phyloP scores from a whole-genome alignment of 1,284 basidiomycete genomes.

The Rhodotorula sp. region DNA sequence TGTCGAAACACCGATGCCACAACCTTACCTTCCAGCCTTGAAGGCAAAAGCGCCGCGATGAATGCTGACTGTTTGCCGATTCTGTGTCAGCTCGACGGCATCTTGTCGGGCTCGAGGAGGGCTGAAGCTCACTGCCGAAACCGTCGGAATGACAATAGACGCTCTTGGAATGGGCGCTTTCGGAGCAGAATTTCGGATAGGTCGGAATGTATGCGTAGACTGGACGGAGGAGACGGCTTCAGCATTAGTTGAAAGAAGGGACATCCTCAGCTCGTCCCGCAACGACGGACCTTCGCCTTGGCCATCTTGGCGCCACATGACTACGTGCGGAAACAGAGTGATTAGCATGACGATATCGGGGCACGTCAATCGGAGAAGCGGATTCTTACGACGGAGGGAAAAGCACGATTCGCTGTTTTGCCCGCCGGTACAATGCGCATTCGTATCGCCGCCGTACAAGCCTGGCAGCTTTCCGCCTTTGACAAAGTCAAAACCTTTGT shows the following conservation, averaged over 20 bases:
- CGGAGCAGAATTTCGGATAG: constrained; percentile 14
- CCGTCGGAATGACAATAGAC: constrained; percentile 10
- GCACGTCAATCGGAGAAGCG: background rate
- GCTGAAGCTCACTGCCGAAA: background rate
- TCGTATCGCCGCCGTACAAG: constrained; percentile 22
- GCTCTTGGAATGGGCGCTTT: background rate
- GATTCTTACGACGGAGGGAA: constrained; percentile 13
- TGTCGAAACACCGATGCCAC: too few relatives aligned
- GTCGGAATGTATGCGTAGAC: constrained; percentile 36
- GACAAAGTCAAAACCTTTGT: constrained; percentile 29
- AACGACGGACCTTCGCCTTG: constrained; percentile 24
- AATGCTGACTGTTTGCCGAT: constrained; percentile 10
- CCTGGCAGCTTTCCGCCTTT: constrained; percentile 37
- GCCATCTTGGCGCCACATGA: constrained; percentile 26
- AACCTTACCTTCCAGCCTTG: constrained; percentile 7
- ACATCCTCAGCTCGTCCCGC: background rate
- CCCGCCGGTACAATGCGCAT: constrained; percentile 24
- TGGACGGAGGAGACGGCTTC: background rate
- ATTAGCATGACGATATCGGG: background rate
- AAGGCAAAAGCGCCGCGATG: constrained; percentile 19
- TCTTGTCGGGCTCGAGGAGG: background rate
- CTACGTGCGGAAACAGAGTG: background rate
- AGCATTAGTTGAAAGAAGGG: background rate
- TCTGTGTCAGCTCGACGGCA: background rate
- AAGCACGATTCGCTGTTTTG: constrained; percentile 21